Evolutionary conservation across 1,139 yeast species (phyloP), one percentile per base, ranked within the genome.

Genomic region (Diutina siamensis): DNA sequence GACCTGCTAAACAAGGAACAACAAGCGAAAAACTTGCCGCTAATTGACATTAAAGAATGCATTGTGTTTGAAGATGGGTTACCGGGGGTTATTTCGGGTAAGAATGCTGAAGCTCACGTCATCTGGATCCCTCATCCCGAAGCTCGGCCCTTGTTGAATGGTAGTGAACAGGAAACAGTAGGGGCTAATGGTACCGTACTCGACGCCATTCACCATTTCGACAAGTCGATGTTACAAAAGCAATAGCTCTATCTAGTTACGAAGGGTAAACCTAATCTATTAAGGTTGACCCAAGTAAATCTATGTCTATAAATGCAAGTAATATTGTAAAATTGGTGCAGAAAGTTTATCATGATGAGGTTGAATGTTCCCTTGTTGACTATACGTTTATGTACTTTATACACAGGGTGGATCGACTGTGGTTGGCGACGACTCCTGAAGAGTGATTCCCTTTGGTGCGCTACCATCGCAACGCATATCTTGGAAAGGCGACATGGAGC

Each of bases 1-100:
- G 75, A 71, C 28, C 73, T 82, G 33, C 55, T 92, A 49, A 92
- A 92, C 58, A 58, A 61, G 20, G 71, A 71, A 45, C 57, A 71
- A 15, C 56, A 57, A 15, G 50, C 55, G 50, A 41, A 58, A 50
- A 58, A 71, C 36, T 45, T 63, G 50, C 70, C 71, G 1, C 66
- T 67, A 18, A 81, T 88, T 51, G 57, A 60, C 47, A 83, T 89
- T 2, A 78, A 77, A 33, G 95, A 92, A 57, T 85, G 95, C 55
- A 63, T 92, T 35, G 83, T 92, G 1, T 92, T 92, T 61, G 98
- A 92, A 64, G 98, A 92, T 62, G 97, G 96, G 1, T 68, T 87
- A 42, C 89, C 95, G 1, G 97, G 97, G 1, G 92, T 88, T 27
- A 57, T 68, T 22, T 83, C 95, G 3, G 98, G 95, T 9, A 55